These are phyloP conservation scores for Verticillium tricorpus DNA, from an alignment of 2,329 filamentous ascomycete genomes.

Conservation along the genomic window DNA sequence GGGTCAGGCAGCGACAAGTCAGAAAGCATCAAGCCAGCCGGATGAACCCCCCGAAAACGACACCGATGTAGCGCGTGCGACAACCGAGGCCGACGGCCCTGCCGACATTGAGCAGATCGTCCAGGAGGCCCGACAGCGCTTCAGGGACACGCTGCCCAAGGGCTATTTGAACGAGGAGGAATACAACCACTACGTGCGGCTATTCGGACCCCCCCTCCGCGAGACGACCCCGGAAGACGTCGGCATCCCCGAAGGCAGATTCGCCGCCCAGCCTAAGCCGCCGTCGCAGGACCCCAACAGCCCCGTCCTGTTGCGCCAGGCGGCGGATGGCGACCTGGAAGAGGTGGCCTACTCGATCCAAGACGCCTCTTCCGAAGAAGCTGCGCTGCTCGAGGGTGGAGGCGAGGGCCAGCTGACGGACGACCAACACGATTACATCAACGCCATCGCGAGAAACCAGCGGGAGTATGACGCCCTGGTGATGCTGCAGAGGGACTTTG, in stretches of 20 bases:
- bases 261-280: conserved; percentile 11
- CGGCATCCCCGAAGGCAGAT: conserved; percentile 35
- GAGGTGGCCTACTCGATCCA: conserved; percentile 48
- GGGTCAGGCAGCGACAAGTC: not conserved
- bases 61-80: conserved; percentile 13
- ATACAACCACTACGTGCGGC: conserved; percentile 68
- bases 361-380: conserved; percentile 19
- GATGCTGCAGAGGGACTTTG: conserved; percentile 54
- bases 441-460: conserved; percentile 45
- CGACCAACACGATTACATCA: conserved; percentile 33
- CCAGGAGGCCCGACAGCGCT: conserved; percentile 66
- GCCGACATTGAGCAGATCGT: conserved; percentile 58
- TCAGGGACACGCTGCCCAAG: conserved; percentile 71
- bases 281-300: conserved; percentile 9
- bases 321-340: conserved; percentile 54
- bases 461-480: conserved; percentile 52
- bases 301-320: conserved; percentile 46
- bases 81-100: not conserved
- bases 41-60: not conserved
- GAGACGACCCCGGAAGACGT: conserved; percentile 57
- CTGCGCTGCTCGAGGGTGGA: conserved; percentile 41
- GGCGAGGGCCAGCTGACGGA: conserved; percentile 16
- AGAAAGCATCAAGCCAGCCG: not conserved
- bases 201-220: conserved; percentile 73
- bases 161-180: conserved; percentile 67